phyloP scores from a whole-genome alignment of 2,329 filamentous ascomycete genomes.

The Aaosphaeria arxii region DNA sequence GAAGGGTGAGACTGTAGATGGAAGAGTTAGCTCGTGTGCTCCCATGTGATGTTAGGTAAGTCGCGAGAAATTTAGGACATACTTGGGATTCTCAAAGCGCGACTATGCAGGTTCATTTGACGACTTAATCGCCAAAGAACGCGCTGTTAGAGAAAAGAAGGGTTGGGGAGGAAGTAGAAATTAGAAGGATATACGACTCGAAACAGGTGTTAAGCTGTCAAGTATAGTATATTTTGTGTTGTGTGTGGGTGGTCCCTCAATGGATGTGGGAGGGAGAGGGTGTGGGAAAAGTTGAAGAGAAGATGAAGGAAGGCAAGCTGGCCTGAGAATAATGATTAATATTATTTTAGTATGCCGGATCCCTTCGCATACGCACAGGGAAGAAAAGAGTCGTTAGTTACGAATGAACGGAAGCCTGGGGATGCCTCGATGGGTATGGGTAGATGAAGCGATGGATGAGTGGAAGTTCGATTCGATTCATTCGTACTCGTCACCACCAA shows the following conservation, averaged over 20 bases:
- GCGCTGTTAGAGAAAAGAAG: conserved; percentile 56
- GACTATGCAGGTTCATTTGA: conserved; percentile 98
- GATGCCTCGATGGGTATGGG: no score
- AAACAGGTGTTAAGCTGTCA: background rate
- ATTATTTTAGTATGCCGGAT: no score
- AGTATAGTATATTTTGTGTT: background rate
- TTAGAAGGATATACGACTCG: no score
- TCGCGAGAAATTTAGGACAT: no score
- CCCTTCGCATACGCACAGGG: no score
- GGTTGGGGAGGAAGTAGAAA: conserved; percentile 1
- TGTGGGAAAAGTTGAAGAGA: conserved; percentile 3
- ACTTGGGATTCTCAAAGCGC: conserved; percentile 55
- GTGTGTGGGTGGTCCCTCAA: background rate
- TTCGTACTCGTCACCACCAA: no score
- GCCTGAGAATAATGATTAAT: conserved; percentile 17
- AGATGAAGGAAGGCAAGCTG: conserved; percentile 14
- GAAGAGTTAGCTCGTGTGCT: conserved; percentile 2
- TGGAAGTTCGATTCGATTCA: no score
- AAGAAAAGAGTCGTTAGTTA: no score
- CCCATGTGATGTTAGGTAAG: no score
- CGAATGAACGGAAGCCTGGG: no score
- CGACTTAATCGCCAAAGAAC: conserved; percentile 88
- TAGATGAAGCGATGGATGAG: no score
- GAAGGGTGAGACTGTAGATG: conserved; percentile 46
- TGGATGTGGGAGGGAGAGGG: conserved; percentile 5